Base-by-base conservation (phyloP, 164 flowering plant species). In the Tetracentron sinense region DNA sequence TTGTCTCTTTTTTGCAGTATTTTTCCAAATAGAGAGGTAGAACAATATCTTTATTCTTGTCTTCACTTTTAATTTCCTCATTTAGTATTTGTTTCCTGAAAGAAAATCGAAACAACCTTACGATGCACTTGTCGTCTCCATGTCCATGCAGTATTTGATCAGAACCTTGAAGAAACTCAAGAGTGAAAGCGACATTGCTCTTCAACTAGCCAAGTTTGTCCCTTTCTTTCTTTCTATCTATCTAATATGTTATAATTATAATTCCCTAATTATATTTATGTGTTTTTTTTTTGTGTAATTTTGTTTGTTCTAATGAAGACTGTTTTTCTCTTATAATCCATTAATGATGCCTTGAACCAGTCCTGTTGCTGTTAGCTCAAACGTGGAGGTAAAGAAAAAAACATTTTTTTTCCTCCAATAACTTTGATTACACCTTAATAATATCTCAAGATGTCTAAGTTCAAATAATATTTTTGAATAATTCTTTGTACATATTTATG, bases 1-100 rank as follows among this genome's bases (percentile, higher is more conserved):
- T 20, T 20, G 10, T 19, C 42, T 58, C 25, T 17, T 12, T 29
- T 23, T 50, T 74, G 78, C 83, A 83, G 85, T 7, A 44, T 42
- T 42, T 50, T 76, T 55, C 79, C 76, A 30, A 79, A 83, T 38
- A 67, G 73, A 60, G 87, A 83, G 83, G 87, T 81, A 76, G 50
- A 49, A 14, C 7, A 20, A 25, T 49, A 35, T 16, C 15, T 10
- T 16, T 65, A 35, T 27, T 27, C 11, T 55, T 2, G 28, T 42
- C 14, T n/a, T 29, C 28, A 30, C 2, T 21, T 23, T 56, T 6
- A 49, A 1, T 20, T 22, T 19, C 25, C 27, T 2, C 26, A 38
- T 20, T 19, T 16, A 21, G 10, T 20, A n/a, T 51, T 20, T 42
- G 26, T 31, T 22, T 35, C 7, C 7, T 59, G 28, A 42, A 10